Percentiles rank a stretch among this genome's conserved stretches.
Conservation (phyloP, 257 asterid genomes). For the Ligustrum vulgare region DNA sequence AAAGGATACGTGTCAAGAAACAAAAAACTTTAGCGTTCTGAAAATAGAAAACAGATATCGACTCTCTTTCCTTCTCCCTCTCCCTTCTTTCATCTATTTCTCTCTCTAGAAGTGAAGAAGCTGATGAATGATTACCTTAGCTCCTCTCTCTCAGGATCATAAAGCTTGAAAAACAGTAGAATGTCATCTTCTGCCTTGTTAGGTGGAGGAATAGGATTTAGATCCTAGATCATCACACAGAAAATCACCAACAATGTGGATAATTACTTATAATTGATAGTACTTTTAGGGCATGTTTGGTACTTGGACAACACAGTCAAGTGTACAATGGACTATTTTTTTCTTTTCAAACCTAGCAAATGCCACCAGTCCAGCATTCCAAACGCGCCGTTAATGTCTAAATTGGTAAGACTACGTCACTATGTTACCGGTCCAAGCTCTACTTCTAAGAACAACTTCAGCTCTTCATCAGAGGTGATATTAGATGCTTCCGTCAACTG, state of each 20-base stretch:
- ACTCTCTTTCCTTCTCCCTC: neutral
- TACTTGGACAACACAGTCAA: neutral
- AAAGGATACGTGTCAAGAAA: neutral
- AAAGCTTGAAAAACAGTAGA: constrained; percentile 53
- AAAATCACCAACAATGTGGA: constrained; percentile 17
- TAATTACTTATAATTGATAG: neutral
- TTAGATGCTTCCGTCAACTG: constrained; percentile 36
- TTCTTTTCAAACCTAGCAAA: neutral
- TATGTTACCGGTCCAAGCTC: constrained; percentile 49
- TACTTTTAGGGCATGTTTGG: constrained; percentile 5
- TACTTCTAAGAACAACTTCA: constrained; percentile 48
- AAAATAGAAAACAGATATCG: neutral
- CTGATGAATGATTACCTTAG: constrained; percentile 35
- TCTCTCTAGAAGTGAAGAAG: constrained; percentile 1
- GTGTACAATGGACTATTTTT: neutral
- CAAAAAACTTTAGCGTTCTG: neutral
- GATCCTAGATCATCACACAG: constrained; percentile 35
- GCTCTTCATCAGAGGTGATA: constrained; percentile 40
- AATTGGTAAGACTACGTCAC: constrained; percentile 3
- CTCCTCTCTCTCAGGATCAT: constrained; percentile 53
- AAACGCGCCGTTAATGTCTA: neutral
- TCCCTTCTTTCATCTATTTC: neutral
- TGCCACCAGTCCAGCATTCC: neutral
- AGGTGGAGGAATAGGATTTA: constrained; percentile 37
- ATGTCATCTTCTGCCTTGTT: constrained; percentile 44